These are phyloP conservation scores for Viola pubescens DNA, from an alignment of 441 rosid species.

Conservation along the genomic window DNA sequence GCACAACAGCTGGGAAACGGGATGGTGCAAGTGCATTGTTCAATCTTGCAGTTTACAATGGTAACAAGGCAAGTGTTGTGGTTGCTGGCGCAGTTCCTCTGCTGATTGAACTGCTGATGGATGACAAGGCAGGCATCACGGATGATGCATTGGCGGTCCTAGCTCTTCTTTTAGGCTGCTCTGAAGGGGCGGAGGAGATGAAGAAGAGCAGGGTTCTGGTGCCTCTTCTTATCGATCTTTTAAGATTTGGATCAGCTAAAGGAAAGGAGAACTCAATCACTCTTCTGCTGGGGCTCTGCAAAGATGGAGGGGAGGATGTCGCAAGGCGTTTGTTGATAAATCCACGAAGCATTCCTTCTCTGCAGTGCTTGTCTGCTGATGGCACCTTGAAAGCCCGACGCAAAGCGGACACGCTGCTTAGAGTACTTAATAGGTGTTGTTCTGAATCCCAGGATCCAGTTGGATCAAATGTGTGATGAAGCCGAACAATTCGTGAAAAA, in stretches of 20 bases:
- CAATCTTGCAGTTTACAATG: conserved; percentile 41
- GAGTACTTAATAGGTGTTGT: conserved; percentile 53
- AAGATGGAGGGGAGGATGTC: conserved; percentile 54
- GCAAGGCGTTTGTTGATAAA: conserved; percentile 42
- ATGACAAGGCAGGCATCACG: conserved; percentile 60
- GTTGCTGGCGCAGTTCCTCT: conserved; percentile 41
- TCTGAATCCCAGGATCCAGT: conserved; percentile 38
- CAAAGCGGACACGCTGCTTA: conserved; percentile 60
- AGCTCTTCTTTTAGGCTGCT: conserved; percentile 35
- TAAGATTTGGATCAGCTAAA: conserved; percentile 54
- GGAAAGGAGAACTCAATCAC: conserved; percentile 59
- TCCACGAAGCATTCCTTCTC: conserved; percentile 58
- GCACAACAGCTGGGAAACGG: conserved; percentile 45
- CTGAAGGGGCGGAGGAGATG: conserved; percentile 42
- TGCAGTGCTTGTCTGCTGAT: conserved; percentile 44
- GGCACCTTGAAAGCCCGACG: conserved; percentile 57
- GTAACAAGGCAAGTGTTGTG: conserved; percentile 38
- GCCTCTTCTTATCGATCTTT: conserved; percentile 48
- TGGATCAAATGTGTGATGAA: conserved; percentile 10
- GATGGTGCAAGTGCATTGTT: conserved; percentile 55
- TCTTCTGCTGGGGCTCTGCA: conserved; percentile 51
- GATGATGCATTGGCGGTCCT: conserved; percentile 53
- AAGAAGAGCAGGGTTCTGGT: conserved; percentile 40
- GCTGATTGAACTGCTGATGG: conserved; percentile 50
- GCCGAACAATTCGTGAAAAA: not conserved